These are phyloP conservation scores for Pseudozyma thailandica DNA, from an alignment of 1,284 basidiomycete species.

Conservation along the genomic window DNA sequence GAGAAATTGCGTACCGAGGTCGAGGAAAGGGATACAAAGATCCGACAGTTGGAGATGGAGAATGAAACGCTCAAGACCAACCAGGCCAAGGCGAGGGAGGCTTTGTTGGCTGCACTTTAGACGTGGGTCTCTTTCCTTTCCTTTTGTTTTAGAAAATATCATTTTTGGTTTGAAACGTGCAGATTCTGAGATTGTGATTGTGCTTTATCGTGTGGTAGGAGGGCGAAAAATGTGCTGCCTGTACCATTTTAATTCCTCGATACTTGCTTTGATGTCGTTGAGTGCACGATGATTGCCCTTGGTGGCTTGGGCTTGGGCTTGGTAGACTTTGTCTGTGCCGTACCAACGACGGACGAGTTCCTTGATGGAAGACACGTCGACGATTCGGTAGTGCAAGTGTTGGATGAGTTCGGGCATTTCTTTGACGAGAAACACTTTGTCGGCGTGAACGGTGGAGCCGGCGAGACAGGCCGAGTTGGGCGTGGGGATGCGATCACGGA, in stretches of 20 bases:
- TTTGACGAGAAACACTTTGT: constrained; percentile 77
- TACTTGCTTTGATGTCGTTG: constrained; percentile 80
- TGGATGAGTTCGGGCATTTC: constrained; percentile 76
- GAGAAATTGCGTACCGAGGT: constrained; percentile 48
- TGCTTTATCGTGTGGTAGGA: neutral
- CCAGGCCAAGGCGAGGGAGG: constrained; percentile 46
- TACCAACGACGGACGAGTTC: constrained; percentile 82
- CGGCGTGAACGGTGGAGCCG: constrained; percentile 83
- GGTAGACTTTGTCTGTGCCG: constrained; percentile 71
- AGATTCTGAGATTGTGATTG: neutral
- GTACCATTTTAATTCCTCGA: constrained; percentile 72
- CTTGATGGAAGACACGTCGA: constrained; percentile 75
- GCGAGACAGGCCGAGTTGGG: constrained; percentile 76
- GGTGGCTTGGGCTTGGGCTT: neutral
- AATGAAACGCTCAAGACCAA: constrained; percentile 58
- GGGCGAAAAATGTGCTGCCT: constrained; percentile 47
- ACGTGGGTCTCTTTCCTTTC: neutral
- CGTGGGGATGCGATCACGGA: constrained; percentile 70
- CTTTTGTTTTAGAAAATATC: neutral
- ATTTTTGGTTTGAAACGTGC: neutral
- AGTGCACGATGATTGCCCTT: constrained; percentile 73
- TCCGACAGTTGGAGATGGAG: constrained; percentile 61
- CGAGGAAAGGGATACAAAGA: constrained; percentile 52
- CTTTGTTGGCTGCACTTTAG: constrained; percentile 27
- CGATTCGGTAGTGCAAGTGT: constrained; percentile 71